Percentiles rank a stretch among this genome's conserved stretches.
Conservation (phyloP, 2,329 filamentous ascomycete genomes). For the Fusarium begoniae region DNA sequence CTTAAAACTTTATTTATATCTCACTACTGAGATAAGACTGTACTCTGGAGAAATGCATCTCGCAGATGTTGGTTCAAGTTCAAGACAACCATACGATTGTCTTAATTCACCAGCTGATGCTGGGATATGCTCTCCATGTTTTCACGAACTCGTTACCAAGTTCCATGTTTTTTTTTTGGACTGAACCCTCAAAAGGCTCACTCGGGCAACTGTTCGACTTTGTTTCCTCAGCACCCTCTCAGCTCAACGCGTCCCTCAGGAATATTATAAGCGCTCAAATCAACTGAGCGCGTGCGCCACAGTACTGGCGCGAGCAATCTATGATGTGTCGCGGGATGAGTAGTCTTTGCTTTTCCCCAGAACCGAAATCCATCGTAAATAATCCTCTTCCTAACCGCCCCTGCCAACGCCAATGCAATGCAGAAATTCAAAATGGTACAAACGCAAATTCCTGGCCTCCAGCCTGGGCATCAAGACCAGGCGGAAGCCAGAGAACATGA, state of each 20-base stretch:
- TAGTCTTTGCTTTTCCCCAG: conserved; percentile 49
- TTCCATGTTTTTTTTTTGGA: conserved; percentile 7
- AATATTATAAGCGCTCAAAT: conserved; percentile 45
- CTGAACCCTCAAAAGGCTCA: conserved; percentile 10
- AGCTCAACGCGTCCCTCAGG: conserved; percentile 37
- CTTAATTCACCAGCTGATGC: background rate
- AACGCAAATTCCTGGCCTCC: conserved; percentile 33
- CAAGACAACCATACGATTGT: background rate
- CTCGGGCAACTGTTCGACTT: conserved; percentile 13
- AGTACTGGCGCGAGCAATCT: conserved; percentile 50
- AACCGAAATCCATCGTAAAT: conserved; percentile 45
- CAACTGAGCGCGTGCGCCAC: conserved; percentile 39
- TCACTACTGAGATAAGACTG: conserved; percentile 22
- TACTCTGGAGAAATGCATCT: background rate
- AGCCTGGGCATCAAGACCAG: conserved; percentile 39
- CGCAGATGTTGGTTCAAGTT: conserved; percentile 6
- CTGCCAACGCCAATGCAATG: conserved; percentile 69
- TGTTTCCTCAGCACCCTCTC: conserved; percentile 20
- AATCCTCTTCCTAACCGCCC: conserved; percentile 45
- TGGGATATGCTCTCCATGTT: conserved; percentile 15
- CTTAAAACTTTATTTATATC: conserved; percentile 33
- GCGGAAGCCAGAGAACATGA: conserved; percentile 23
- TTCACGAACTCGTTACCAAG: conserved; percentile 4
- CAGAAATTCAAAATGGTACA: conserved; percentile 54
- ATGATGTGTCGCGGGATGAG: conserved; percentile 51